phyloP scores from a whole-genome alignment of 2,329 filamentous ascomycete genomes.

The Penicillium sp. region DNA sequence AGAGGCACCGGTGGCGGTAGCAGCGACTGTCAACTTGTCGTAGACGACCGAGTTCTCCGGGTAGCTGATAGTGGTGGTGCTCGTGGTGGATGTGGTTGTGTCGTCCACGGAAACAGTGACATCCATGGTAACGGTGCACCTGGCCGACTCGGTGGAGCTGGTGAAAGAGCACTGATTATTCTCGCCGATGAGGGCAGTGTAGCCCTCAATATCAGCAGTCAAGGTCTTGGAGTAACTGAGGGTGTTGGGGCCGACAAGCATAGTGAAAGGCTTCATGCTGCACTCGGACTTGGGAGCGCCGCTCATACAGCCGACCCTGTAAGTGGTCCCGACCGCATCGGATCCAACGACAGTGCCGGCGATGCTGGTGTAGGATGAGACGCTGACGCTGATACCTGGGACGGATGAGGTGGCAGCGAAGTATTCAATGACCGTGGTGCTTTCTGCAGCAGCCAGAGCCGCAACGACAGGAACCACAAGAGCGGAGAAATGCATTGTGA shows the following conservation, averaged over 20 bases:
- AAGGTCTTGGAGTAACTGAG: not conserved
- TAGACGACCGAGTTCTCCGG: not conserved
- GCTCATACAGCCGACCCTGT: not conserved
- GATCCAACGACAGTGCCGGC: constrained; percentile 2
- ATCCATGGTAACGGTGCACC: not conserved
- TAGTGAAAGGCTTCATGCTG: not conserved
- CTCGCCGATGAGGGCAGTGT: not conserved
- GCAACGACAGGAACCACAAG: not conserved
- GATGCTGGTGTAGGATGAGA: not conserved
- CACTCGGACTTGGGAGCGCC: constrained; percentile 1
- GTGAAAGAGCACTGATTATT: not conserved
- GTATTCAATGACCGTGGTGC: not conserved
- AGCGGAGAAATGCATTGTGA: not conserved
- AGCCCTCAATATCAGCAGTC: not conserved
- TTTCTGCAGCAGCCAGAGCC: not conserved
- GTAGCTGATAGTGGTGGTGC: not conserved
- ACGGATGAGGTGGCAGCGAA: not conserved
- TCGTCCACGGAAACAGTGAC: not conserved
- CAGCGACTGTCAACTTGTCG: not conserved
- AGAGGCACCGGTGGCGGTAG: not conserved
- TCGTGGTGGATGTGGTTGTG: not conserved
- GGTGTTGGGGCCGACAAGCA: not conserved
- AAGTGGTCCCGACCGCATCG: constrained; percentile 2
- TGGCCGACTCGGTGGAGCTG: not conserved
- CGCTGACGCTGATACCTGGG: not conserved